phyloP scores from a whole-genome alignment of 257 asterid species.

The Fraxinus pennsylvanica region DNA sequence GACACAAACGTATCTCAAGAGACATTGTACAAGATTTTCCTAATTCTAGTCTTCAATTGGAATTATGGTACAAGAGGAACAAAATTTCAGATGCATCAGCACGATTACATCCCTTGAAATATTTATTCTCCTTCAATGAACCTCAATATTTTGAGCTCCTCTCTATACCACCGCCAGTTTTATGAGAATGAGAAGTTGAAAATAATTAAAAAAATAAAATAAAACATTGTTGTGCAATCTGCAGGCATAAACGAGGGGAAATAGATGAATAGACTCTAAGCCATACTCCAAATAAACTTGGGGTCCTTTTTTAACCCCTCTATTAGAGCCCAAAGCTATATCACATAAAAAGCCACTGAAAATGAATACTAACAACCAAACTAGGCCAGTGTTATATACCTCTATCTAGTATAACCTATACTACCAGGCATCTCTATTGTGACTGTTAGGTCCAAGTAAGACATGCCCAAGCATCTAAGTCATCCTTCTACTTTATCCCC shows the following conservation, averaged over 20 bases:
- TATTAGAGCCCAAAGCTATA: too few relatives aligned
- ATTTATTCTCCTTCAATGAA: background rate
- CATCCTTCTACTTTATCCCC: too few relatives aligned
- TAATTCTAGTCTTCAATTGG: conserved; percentile 4
- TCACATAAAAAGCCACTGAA: too few relatives aligned
- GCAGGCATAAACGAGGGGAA: background rate
- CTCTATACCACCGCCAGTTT: background rate
- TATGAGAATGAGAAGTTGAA: background rate
- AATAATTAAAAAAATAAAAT: background rate
- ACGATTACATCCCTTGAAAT: background rate
- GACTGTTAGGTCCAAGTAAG: too few relatives aligned
- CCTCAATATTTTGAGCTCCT: background rate
- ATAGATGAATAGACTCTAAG: background rate
- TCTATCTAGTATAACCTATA: too few relatives aligned
- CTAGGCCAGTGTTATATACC: too few relatives aligned
- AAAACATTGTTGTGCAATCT: background rate
- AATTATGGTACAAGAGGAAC: background rate
- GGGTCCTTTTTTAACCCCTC: too few relatives aligned
- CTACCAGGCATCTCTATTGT: too few relatives aligned
- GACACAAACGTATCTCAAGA: background rate
- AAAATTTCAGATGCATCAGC: background rate
- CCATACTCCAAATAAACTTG: too few relatives aligned
- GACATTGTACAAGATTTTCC: background rate
- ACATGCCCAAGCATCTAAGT: too few relatives aligned
- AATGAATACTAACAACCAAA: too few relatives aligned